Evolutionary conservation across 352 stramenopile species (phyloP), one percentile per base, ranked within the genome.

Genomic region (Phytophthora citrophthora): DNA sequence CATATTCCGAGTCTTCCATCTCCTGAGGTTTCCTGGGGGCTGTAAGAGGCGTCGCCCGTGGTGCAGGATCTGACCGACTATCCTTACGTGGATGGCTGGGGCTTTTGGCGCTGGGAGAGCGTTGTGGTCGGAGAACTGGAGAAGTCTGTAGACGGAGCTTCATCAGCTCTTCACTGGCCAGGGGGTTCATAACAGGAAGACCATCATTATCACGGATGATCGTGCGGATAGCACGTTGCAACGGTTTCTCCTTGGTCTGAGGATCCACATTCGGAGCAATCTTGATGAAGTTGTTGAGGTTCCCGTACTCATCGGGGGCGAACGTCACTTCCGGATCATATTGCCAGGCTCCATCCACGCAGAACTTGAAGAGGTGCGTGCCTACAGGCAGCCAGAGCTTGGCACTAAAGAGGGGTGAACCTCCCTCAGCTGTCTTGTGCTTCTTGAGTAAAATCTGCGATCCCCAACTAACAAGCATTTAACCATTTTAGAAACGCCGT

Each of bases 271-370:
- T 43, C 1, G 58, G 55, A 8, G 48, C 36, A 49, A 95, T 81
- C 46, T 71, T 86, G 58, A 95, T 89, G 34, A 95, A 93, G 59
- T 95, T 95, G 62, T 95, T 95, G 47, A 95, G 71, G 60, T 95
- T 95, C n/a, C 86, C 86, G 56, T 93, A 95, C 58, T 88, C 84
- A 49, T 95, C 86, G 0, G 81, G 81, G 2, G 86, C 86, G 61
- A 95, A 95, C 2, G 83, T 76, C 29, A 91, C 82, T 43, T 95
- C 86, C 0, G 86, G 85, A 61, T 95, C 84, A 68, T 95, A 95
- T 43, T 93, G 85, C 85, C 86, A 95, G 9, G 82, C 79, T 16
- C 82, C 79, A 56, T 94, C 83, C 34, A 92, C 77, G 49, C 81
- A 90, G 51, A 83, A 94, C 59, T 91, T 92, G 70, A 92, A 94